phyloP scores from a whole-genome alignment of 23 red algal genomes.

The Gracilariopsis chorda region DNA sequence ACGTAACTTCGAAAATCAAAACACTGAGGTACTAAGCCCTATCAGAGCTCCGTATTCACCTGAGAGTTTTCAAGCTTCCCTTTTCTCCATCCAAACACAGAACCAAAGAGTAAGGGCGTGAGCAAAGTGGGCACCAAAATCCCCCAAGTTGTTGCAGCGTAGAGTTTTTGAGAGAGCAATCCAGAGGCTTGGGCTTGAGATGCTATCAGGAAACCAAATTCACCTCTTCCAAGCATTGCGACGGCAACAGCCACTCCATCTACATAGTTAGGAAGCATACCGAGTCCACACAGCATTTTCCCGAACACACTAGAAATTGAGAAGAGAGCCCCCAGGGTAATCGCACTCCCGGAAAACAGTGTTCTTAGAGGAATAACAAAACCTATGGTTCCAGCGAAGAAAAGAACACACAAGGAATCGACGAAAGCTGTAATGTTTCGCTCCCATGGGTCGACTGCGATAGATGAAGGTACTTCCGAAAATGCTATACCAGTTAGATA shows the following conservation, averaged over 20 bases:
- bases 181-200: slow-evolving; percentile 18
- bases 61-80: background rate
- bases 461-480: background rate
- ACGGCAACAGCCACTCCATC: slow-evolving; percentile 55
- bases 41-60: background rate
- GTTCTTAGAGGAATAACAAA: slow-evolving; percentile 52
- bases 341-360: slow-evolving; percentile 18
- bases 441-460: slow-evolving; percentile 25
- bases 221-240: slow-evolving; percentile 59
- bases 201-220: slow-evolving; percentile 75
- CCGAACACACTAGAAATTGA: slow-evolving; percentile 30
- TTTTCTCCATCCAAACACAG: slow-evolving; percentile 58
- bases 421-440: background rate
- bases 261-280: slow-evolving; percentile 9
- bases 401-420: slow-evolving; percentile 30
- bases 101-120: slow-evolving; percentile 31
- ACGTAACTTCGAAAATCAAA: no score
- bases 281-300: slow-evolving; percentile 56
- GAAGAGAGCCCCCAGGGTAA: slow-evolving; percentile 51
- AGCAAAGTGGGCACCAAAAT: slow-evolving; percentile 47
- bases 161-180: slow-evolving; percentile 10
- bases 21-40: no score
- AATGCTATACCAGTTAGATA: slow-evolving; percentile 63
- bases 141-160: slow-evolving; percentile 61
- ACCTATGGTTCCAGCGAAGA: slow-evolving; percentile 56